Evolutionary conservation across 2,329 filamentous ascomycete genomes (phyloP), one percentile per base, ranked within the genome.

Genomic region (Aureobasidium sp.): DNA sequence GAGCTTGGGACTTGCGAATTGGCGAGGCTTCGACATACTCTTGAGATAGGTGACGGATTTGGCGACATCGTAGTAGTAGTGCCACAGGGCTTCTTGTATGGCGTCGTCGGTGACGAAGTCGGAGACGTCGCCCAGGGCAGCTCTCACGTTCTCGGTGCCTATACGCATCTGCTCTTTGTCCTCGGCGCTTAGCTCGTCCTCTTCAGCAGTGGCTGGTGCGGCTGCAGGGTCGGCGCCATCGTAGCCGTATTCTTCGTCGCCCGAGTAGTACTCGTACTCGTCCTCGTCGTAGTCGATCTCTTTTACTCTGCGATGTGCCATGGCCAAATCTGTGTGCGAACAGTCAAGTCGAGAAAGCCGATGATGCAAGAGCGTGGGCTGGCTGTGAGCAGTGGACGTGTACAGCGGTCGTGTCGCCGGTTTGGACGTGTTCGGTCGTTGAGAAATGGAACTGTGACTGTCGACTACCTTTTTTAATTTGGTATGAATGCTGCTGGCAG

Each of bases 61-160:
- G 62, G 86, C 88, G 34, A 96, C 81, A 69, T 99, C 92, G 72
- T 92, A 97, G 74, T 93, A 97, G 75, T 97, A 97, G 75, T 99
- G 86, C 91, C 91, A 97, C 17, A 99, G 76, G 0, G 92, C 84
- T 64, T 97, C 93, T 72, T 96, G 86, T 65, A 97, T 93, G 71
- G 96, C 88, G 41, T 80, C 78, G 64, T 87, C 84, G 5, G 83
- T 80, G n/a, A 83, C 77, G 64, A 83, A 85, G 66, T 77, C 74
- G 25, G 22, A 39, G n/a, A 14, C 49, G 29, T 53, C 59, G 7
- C 85, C 87, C n/a, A 96, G 78, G 9, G 82, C 81, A 64, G 80
- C 79, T 63, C 84, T 82, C 39, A 95, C 88, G 66, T 87, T 80
- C 42, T 81, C 78, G 0, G 87, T 90, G 56, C 86, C 87, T 42